A percentile compares a stretch with the other conserved stretches of the same genome.
These are phyloP conservation scores for Euptelea pleiosperma DNA, from an alignment of 164 flowering plant species.

Conservation along the genomic window DNA sequence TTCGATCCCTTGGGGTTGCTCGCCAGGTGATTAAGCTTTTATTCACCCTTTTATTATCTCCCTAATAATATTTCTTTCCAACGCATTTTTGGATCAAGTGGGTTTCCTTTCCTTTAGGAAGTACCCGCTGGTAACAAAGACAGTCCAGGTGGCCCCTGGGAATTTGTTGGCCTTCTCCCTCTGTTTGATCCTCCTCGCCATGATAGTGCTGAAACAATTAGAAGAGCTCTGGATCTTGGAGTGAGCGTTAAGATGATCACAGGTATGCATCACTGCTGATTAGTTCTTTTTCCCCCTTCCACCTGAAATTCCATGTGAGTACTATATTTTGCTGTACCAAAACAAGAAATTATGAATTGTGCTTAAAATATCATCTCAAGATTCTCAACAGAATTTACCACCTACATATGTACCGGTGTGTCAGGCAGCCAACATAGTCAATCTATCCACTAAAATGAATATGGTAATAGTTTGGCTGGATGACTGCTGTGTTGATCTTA, in stretches of 20 bases:
- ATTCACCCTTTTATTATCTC: background rate
- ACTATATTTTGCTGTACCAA: too few species aligned
- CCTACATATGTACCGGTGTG: too few species aligned
- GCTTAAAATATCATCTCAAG: too few species aligned
- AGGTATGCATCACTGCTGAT: slow-evolving; percentile 26
- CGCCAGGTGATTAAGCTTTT: slow-evolving; percentile 37
- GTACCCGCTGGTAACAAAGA: slow-evolving; percentile 54
- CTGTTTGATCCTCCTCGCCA: slow-evolving; percentile 76
- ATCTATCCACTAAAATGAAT: too few species aligned
- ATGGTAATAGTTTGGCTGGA: too few species aligned
- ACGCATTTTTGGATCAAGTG: background rate
- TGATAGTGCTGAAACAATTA: slow-evolving; percentile 69
- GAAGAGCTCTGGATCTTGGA: slow-evolving; percentile 63
- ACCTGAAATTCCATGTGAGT: background rate
- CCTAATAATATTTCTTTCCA: background rate
- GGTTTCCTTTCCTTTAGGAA: slow-evolving; percentile 29
- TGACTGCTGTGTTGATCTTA: too few species aligned
- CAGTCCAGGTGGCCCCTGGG: slow-evolving; percentile 67
- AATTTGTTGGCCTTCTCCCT: slow-evolving; percentile 65
- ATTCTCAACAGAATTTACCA: too few species aligned
- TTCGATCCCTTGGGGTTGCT: slow-evolving; percentile 67
- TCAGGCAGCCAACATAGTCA: too few species aligned
- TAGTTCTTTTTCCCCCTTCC: background rate
- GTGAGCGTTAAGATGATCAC: slow-evolving; percentile 74
- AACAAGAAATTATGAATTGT: too few species aligned